These are phyloP conservation scores for Ricinus communis DNA, from an alignment of 345 rosid species.

Conservation along the genomic window DNA sequence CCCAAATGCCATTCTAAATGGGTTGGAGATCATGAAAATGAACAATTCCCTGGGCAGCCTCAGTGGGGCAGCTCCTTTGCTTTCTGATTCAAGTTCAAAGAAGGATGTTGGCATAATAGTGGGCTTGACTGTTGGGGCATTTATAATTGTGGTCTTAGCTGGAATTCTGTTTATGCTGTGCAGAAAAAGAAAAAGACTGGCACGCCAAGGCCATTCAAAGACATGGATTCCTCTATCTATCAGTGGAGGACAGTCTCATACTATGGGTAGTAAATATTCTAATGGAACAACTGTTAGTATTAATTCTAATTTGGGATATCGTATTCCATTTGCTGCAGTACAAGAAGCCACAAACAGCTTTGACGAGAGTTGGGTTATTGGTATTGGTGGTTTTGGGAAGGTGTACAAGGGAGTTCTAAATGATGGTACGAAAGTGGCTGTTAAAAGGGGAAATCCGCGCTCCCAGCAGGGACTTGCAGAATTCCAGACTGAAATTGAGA, in stretches of 20 bases:
- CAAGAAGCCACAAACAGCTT: constrained; percentile 39
- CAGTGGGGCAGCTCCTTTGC: constrained; percentile 9
- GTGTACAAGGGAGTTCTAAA: constrained; percentile 28
- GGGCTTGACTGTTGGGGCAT: constrained; percentile 23
- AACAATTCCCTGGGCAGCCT: constrained; percentile 37
- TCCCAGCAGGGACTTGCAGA: constrained; percentile 38
- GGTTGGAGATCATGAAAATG: constrained; percentile 40
- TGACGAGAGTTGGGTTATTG: constrained; percentile 36
- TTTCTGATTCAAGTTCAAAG: constrained; percentile 25
- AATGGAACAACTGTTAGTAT: constrained; percentile 29
- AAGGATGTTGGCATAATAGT: constrained; percentile 26
- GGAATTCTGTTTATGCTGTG: constrained; percentile 17
- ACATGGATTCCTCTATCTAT: constrained; percentile 32
- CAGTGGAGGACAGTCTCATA: constrained; percentile 30
- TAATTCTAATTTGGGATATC: constrained; percentile 24
- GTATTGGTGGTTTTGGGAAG: constrained; percentile 40
- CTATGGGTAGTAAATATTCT: constrained; percentile 33
- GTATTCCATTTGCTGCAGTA: constrained; percentile 30
- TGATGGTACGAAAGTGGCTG: constrained; percentile 31
- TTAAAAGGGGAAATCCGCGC: constrained; percentile 35
- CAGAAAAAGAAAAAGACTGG: constrained; percentile 21
- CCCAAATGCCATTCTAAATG: constrained; percentile 37
- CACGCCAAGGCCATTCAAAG: constrained; percentile 28
- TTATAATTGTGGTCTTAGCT: constrained; percentile 7
- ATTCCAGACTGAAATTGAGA: constrained; percentile 39